These are phyloP conservation scores for Astrephomene gubernaculifera DNA, from an alignment of 139 green algal genomes.

Conservation along the genomic window DNA sequence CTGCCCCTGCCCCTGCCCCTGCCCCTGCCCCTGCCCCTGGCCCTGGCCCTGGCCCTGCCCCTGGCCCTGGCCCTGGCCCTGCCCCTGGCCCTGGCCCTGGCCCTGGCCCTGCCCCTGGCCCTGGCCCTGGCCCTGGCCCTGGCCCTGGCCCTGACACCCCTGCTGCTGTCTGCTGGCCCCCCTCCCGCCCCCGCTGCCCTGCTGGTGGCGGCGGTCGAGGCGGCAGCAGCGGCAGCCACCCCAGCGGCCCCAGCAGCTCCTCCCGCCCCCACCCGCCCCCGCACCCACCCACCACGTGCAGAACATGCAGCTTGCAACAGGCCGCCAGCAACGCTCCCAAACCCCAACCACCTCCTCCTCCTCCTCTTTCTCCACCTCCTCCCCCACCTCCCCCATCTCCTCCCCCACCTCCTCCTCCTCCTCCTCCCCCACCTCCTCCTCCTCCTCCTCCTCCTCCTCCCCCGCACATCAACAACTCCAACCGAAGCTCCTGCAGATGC, in stretches of 20 bases:
- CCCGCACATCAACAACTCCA: constrained; percentile 46
- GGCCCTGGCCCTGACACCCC: no score
- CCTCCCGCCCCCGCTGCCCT: no score
- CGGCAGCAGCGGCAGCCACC: constrained; percentile 18
- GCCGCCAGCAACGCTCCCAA: constrained; percentile 1
- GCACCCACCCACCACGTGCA: constrained; percentile 39
- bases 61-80: background rate
- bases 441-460: no score
- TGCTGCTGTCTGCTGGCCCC: no score
- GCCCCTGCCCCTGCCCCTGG: background rate
- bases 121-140: no score
- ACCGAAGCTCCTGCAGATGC: constrained; percentile 41
- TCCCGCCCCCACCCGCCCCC: background rate
- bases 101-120: no score
- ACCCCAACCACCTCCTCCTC: no score
- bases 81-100: background rate
- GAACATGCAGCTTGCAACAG: constrained; percentile 33
- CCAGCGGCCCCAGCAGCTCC: constrained; percentile 36
- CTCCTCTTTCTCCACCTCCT: no score
- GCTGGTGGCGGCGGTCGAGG: no score
- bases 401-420: no score
- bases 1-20: background rate
- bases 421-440: no score
- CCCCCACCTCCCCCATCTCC: no score
- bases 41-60: background rate